Percentiles rank a stretch among this genome's conserved stretches.
Evolutionary conservation across 176 grass and related monocot species (phyloP).

Genomic region (Musa troglodytarum): DNA sequence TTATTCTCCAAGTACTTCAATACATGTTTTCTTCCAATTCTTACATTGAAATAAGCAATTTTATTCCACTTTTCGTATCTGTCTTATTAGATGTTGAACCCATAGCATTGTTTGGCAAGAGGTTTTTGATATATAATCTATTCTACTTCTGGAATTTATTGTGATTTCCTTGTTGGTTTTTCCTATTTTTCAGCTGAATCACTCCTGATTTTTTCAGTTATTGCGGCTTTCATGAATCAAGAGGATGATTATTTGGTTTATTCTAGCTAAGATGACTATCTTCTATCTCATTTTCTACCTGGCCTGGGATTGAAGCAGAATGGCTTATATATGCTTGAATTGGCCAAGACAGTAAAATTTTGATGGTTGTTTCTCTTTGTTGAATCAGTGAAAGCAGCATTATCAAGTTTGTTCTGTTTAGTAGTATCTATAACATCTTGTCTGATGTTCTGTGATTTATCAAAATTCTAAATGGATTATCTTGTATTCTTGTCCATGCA

Average conservation of each 20-base stretch:
- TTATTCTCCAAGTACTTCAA: too few species aligned
- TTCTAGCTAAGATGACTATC: background rate
- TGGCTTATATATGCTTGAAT: background rate
- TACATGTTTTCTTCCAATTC: too few species aligned
- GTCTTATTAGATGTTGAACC: too few species aligned
- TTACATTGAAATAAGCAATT: too few species aligned
- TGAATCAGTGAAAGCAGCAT: too few species aligned
- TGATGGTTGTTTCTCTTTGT: background rate
- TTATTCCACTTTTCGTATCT: too few species aligned
- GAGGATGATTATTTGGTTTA: background rate
- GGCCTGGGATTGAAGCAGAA: background rate
- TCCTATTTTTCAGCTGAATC: too few species aligned
- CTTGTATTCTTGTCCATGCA: slow-evolving; percentile 9
- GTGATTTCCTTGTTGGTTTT: too few species aligned
- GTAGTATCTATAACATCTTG: background rate
- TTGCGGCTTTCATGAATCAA: background rate
- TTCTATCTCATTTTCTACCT: background rate
- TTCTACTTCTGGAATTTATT: too few species aligned
- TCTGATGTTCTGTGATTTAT: background rate
- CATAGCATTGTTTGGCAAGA: too few species aligned
- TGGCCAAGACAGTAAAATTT: background rate
- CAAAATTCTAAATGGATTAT: background rate
- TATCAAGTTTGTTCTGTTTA: background rate
- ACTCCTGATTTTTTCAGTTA: too few species aligned
- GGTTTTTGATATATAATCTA: too few species aligned